Evolutionary conservation across 768 basidiomycete genomes (phyloP).

Genomic region (Kwoniella sp.): DNA sequence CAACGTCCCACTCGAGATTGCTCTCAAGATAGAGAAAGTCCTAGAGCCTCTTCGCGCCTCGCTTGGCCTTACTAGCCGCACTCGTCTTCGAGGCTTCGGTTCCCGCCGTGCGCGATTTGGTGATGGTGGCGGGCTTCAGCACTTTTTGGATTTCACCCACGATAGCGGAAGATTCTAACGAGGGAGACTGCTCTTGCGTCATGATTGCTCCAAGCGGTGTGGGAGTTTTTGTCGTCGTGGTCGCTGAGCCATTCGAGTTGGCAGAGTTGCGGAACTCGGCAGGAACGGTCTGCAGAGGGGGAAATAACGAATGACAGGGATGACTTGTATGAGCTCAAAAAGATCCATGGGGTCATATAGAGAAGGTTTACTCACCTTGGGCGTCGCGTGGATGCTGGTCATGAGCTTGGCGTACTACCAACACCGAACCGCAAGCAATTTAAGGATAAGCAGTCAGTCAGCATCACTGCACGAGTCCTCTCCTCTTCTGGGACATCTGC

Average conservation of each 20-base stretch:
- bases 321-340: slow-evolving; percentile 13
- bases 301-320: too few relatives aligned
- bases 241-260: slow-evolving; percentile 9
- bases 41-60: slow-evolving; percentile 47
- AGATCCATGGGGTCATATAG: slow-evolving; percentile 4
- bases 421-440: too few relatives aligned
- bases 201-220: slow-evolving; percentile 32
- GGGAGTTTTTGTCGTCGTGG: slow-evolving; percentile 28
- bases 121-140: slow-evolving; percentile 17
- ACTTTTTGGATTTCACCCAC: slow-evolving; percentile 21
- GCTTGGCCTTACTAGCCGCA: slow-evolving; percentile 39
- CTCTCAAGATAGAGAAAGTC: too few relatives aligned
- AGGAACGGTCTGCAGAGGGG: slow-evolving; percentile 23
- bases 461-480: too few relatives aligned
- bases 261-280: slow-evolving; percentile 17
- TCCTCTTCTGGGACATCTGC: not conserved
- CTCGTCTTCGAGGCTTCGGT: slow-evolving; percentile 13
- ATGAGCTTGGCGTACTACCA: slow-evolving; percentile 79
- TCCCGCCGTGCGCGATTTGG: not conserved
- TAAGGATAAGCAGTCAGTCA: slow-evolving; percentile 1
- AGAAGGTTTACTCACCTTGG: slow-evolving; percentile 63
- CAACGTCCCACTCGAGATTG: too few relatives aligned
- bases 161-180: slow-evolving; percentile 19
- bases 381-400: slow-evolving; percentile 87
- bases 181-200: slow-evolving; percentile 38